Conservation (phyloP, 257 asterid species). For the Ophiorrhiza pumila region DNA sequence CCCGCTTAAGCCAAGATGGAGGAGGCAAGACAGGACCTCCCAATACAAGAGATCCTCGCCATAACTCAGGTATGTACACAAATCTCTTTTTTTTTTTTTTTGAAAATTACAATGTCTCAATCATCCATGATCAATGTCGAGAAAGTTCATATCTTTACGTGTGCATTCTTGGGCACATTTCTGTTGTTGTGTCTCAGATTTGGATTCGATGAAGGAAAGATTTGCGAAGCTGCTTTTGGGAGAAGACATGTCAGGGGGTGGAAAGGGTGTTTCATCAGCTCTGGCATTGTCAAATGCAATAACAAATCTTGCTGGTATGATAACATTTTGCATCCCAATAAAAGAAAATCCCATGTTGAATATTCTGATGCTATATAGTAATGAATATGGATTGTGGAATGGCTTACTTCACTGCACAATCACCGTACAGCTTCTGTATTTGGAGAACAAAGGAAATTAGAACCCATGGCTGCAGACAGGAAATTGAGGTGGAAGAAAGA, state of each 20-base stretch:
- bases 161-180: neutral
- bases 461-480: conserved; percentile 69
- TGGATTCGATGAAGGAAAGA: conserved; percentile 74
- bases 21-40: conserved; percentile 14
- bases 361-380: neutral
- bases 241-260: conserved; percentile 95
- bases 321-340: neutral
- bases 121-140: neutral
- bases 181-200: conserved; percentile 37
- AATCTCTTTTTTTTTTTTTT: neutral
- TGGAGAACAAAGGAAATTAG: conserved; percentile 74
- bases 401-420: neutral
- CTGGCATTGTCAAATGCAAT: conserved; percentile 83
- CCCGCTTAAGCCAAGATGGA: conserved; percentile 24
- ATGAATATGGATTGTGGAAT: neutral
- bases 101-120: neutral
- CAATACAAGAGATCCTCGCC: conserved; percentile 26
- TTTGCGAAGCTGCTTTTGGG: conserved; percentile 78
- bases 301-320: conserved; percentile 80
- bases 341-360: neutral
- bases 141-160: neutral
- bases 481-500: conserved; percentile 83
- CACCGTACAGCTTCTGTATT: conserved; percentile 68
- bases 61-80: conserved; percentile 34
- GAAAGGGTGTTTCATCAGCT: conserved; percentile 92